Evolutionary conservation across 306 rosid genomes (phyloP), one percentile per base, ranked within the genome.

Genomic region (Cucumis cinereus): DNA sequence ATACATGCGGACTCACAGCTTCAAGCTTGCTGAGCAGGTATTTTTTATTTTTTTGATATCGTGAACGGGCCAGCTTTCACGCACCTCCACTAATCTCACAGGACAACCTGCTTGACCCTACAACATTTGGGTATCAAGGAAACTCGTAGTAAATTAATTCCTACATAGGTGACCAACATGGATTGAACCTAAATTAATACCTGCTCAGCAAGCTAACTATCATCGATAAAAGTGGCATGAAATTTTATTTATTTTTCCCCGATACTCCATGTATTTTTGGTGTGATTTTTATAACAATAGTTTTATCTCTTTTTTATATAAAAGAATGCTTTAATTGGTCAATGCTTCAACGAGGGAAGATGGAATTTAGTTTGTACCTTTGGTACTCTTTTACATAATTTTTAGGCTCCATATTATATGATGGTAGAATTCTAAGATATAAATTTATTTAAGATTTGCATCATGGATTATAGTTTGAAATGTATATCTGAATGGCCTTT

Each of bases 1-100:
- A 84, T 94, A 96, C 87, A 89, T 94, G 99, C 90, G 99, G 68
- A 94, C 99, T 41, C 96, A 90, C 88, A 94, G 96, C 79, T 92
- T 84, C 79, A 94, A 94, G 91, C 96, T 94, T 81, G 99, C 97
- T 10, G 97, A 92, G 82, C 96, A 94, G 99, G 99, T 94, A 74
- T 55, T 30, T 15, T 30, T 30, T 30, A 4, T 30, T 30, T 30
- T 26, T 30, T 30, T 30, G 4, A 30, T 30, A 30, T 30, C 35
- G 35, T 3, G 35, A 2, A 0, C 4, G 4, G 35, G 35, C 3
- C 3, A 30, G 4, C 35, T 30, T 30, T 3, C 35, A 0, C 4
- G 35, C 35, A 30, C 4, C 35, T 30, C 35, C 4, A 30, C 35
- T 30, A 30, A 30, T 30, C 35, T 30, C 35, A 2, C 3, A 5